Evolutionary conservation across 345 rosid species (phyloP), one percentile per base, ranked within the genome.

Genomic region (Gossypium thurberi): DNA sequence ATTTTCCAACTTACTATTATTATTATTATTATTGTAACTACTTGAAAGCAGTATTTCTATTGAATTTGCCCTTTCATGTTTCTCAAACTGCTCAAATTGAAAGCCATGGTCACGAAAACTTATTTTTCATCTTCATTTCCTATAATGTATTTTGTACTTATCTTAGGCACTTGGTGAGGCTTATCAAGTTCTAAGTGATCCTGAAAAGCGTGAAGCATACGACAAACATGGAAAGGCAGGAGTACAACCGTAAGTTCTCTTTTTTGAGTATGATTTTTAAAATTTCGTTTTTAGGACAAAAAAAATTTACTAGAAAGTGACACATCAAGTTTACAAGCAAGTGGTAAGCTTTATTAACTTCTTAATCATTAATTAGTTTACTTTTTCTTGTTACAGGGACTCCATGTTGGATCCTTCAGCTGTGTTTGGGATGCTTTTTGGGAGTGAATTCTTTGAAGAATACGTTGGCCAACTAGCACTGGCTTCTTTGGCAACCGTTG

Each of bases 381-480:
- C 40, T 28, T 61, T 23, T 23, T 68, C 26, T 14, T 4, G 21
- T 8, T 61, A 59, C 76, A 95, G 99, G 87, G 97, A 89, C 28
- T 66, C 86, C 59, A 95, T 95, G 96, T 74, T 90, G 77, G 99
- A 95, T 59, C 94, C 99, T 79, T 74, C 97, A 69, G 85, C 91
- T 68, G 96, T 95, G 10, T 95, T 95, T 79, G 97, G 98, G 55
- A 91, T 91, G 98, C 83, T 95, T 51, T 92, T 95, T 61, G 98
- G 97, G 42, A 92, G 98, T 50, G 97, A 95, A 40, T 78, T 61
- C 70, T 95, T 95, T 82, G 99, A 95, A 81, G 99, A 95, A 65
- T 95, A 92, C 60, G 65, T 92, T 76, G 99, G 99, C 15, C 88
- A 95, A 78, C 92, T 95, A 74, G 96, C 97, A 4, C 75, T 95